Evolutionary conservation across 257 asterid species (phyloP), one percentile per base, ranked within the genome.

Genomic region (Cinchona pubescens): DNA sequence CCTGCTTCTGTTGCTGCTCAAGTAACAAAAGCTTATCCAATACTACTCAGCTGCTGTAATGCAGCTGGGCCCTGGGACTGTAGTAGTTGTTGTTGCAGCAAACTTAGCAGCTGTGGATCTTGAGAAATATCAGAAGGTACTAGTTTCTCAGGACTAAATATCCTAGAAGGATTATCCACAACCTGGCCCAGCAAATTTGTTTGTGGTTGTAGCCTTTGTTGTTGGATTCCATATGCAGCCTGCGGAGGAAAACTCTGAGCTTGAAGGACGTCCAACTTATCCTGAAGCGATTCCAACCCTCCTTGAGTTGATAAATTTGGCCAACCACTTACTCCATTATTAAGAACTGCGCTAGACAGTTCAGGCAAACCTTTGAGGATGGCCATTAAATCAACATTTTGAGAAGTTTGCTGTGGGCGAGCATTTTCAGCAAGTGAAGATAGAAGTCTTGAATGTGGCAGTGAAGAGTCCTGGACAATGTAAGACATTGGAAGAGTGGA

Each of bases 11-110:
- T 49, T 92, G 92, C 83, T 95, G 91, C 88, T 86, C 85, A 61
- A 95, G 87, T 83, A 90, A 79, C 82, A 95, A 42, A 63, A 91
- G 73, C 76, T 83, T 90, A 76, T 95, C 99, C 82, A 95, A 77
- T 43, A 89, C 58, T n/a, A 0, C 89, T 85, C 61, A 82, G 79
- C 78, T 88, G 97, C 72, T 88, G 99, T 42, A 89, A 73, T 66
- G 91, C 77, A 85, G 85, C 85, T 46, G 93, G 91, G 42, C 86
- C 79, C 79, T 90, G 97, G 15, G 96, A 71, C 51, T 92, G 98
- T 23, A 85, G 60, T 82, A 87, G 75, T 70, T 90, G 92, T 83
- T 92, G 98, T 72, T 93, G 99, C 82, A 91, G 84, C 86, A 95
- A 77, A 84, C 85, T 87, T 42, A 91, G 72, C 35, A 92, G 70